These are phyloP conservation scores for Myriosclerotinia duriaeana DNA, from an alignment of 2,329 filamentous ascomycete genomes.

Conservation along the genomic window DNA sequence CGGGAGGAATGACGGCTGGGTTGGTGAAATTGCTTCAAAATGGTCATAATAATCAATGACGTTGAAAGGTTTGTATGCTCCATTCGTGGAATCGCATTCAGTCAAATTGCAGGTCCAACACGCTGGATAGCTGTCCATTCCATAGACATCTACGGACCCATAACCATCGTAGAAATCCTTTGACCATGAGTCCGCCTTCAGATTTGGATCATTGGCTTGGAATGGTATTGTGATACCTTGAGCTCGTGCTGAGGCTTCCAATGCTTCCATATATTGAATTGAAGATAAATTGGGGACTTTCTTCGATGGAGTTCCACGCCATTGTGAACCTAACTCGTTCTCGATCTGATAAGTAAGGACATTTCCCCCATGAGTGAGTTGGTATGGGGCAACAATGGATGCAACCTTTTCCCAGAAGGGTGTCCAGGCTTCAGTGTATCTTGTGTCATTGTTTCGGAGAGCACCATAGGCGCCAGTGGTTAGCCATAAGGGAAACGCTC, in stretches of 20 bases:
- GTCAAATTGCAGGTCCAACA: conserved; percentile 65
- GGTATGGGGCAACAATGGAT: conserved; percentile 51
- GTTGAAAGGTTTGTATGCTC: conserved; percentile 52
- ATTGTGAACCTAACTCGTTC: conserved; percentile 53
- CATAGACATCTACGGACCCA: conserved; percentile 56
- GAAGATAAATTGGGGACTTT: conserved; percentile 51
- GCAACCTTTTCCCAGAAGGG: conserved; percentile 54
- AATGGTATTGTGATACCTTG: conserved; percentile 60
- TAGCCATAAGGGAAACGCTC: conserved; percentile 61
- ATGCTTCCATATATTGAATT: conserved; percentile 56
- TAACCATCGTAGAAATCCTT: conserved; percentile 56
- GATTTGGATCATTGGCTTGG: conserved; percentile 59
- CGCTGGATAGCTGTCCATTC: conserved; percentile 53
- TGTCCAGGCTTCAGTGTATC: conserved; percentile 54
- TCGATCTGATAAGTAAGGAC: conserved; percentile 58
- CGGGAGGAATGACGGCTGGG: conserved; percentile 50
- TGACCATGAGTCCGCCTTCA: conserved; percentile 58
- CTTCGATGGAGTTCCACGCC: conserved; percentile 42
- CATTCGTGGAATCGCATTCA: conserved; percentile 60
- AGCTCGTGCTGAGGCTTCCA: conserved; percentile 53
- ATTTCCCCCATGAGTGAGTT: conserved; percentile 57
- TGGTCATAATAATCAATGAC: conserved; percentile 42
- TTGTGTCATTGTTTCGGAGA: conserved; percentile 52
- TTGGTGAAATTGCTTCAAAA: conserved; percentile 38
- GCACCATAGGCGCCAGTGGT: conserved; percentile 59